phyloP scores from a whole-genome alignment of 1,284 basidiomycete genomes.

The Takashimella tepidaria region DNA sequence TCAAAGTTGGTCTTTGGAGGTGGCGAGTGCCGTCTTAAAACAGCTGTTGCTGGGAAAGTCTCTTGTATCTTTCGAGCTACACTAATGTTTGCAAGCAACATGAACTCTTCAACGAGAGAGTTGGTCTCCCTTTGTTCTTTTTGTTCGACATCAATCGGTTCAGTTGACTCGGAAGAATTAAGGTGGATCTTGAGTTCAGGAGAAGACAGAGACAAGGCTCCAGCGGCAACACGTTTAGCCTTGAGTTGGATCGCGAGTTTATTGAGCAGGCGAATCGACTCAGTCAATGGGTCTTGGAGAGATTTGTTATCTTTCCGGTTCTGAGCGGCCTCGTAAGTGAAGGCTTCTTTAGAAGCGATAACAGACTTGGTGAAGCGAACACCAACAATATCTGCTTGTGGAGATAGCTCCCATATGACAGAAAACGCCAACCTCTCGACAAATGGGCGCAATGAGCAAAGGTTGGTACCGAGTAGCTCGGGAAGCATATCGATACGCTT shows the following conservation, averaged over 20 bases:
- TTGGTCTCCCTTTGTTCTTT: constrained; percentile 93
- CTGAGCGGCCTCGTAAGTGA: constrained; percentile 97
- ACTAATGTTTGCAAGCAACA: constrained; percentile 95
- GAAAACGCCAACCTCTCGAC: constrained; percentile 96
- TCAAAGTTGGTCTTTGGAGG: constrained; percentile 95
- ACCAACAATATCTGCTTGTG: constrained; percentile 81
- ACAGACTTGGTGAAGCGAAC: constrained; percentile 94
- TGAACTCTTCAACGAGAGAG: constrained; percentile 96
- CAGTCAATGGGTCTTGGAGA: constrained; percentile 74
- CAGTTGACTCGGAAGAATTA: constrained; percentile 84
- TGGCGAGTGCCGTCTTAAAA: constrained; percentile 86
- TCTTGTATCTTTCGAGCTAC: constrained; percentile 91
- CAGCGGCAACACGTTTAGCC: constrained; percentile 81
- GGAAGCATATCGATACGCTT: constrained; percentile 99
- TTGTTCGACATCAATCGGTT: constrained; percentile 96
- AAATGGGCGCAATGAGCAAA: constrained; percentile 87
- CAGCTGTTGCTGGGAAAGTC: constrained; percentile 91
- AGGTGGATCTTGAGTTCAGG: constrained; percentile 97
- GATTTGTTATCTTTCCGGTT: constrained; percentile 88
- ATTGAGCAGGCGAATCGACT: constrained; percentile 86
- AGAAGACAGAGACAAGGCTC: constrained; percentile 93
- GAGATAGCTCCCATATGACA: constrained; percentile 87
- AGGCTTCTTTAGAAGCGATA: constrained; percentile 92
- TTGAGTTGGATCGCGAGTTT: constrained; percentile 80
- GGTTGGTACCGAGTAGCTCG: constrained; percentile 85